Percentiles rank a stretch among this genome's conserved stretches.
Evolutionary conservation across 345 rosid species (phyloP).

Genomic region (Alliaria petiolata): DNA sequence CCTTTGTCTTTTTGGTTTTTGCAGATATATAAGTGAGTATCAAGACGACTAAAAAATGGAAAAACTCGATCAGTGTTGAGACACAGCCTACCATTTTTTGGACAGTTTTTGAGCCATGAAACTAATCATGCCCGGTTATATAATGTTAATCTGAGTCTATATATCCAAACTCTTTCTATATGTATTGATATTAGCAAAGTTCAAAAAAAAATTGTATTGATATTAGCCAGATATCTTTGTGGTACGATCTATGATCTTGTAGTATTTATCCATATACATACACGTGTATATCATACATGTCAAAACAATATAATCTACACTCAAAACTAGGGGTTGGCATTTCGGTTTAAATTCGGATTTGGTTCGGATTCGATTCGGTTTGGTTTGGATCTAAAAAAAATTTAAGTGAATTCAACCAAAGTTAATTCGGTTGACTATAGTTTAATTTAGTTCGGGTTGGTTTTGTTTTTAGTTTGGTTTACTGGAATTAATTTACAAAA

Average conservation of each 20-base stretch:
- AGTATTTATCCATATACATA: neutral
- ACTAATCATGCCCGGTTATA: neutral
- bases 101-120: conserved; percentile 3
- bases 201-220: no score
- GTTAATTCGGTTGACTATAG: no score
- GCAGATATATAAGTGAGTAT: neutral
- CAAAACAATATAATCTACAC: neutral
- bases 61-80: neutral
- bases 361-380: no score
- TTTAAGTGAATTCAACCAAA: no score
- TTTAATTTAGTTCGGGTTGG: no score
- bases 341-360: no score
- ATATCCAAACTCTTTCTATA: neutral
- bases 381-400: no score
- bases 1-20: no score
- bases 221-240: neutral
- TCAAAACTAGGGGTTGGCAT: no score
- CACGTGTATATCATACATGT: neutral
- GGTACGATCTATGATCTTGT: neutral
- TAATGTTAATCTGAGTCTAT: neutral
- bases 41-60: neutral
- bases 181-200: no score
- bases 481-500: no score
- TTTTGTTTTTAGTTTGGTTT: no score
- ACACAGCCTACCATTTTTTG: neutral